Conservation (phyloP, 176 grass and related monocot species). For the Themeda triandra region DNA sequence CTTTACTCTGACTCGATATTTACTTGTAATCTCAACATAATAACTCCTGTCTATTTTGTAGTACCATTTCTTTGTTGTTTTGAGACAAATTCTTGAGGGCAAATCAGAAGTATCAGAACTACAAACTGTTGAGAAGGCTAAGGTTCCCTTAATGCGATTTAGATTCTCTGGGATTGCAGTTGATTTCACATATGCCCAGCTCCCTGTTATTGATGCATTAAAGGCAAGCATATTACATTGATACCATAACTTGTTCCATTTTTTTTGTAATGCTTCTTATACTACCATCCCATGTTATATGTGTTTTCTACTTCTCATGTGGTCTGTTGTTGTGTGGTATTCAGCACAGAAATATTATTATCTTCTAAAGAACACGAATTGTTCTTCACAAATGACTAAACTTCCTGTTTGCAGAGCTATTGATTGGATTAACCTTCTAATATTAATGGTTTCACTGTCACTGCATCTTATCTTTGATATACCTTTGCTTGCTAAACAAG, state of each 20-base stretch:
- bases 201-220: constrained; percentile 48
- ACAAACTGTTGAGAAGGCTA: constrained; percentile 52
- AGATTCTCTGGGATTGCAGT: constrained; percentile 52
- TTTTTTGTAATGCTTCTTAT: not conserved
- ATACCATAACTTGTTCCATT: not conserved
- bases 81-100: constrained; percentile 50
- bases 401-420: not conserved
- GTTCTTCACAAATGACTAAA: not conserved
- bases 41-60: constrained; percentile 18
- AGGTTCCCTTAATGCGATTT: constrained; percentile 73
- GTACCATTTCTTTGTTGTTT: constrained; percentile 69
- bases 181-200: constrained; percentile 60
- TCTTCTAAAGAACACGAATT: not conserved
- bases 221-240: constrained; percentile 35
- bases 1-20: not conserved
- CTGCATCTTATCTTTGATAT: not conserved
- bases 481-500: not conserved
- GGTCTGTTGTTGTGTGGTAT: not conserved
- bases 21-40: not conserved
- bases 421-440: not conserved
- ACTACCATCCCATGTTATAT: not conserved
- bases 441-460: not conserved
- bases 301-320: not conserved
- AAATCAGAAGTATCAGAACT: constrained; percentile 53
- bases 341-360: not conserved